phyloP scores from a whole-genome alignment of 345 rosid species.

The Diplotaxis tenuifolia region DNA sequence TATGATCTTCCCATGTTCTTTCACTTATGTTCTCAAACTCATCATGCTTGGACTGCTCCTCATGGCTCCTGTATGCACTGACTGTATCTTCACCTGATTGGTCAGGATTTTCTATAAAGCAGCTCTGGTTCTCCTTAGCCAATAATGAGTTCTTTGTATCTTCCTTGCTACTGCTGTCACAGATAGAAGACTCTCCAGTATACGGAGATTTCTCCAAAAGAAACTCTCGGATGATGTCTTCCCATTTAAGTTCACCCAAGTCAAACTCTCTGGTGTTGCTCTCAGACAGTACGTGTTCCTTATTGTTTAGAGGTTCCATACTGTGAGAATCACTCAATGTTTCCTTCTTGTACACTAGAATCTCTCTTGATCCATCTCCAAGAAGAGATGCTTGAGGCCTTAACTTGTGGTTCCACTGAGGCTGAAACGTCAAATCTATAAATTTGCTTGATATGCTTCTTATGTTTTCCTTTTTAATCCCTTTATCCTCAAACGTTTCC shows the following conservation, averaged over 20 bases:
- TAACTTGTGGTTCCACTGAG: no score
- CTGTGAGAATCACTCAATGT: slow-evolving; percentile 20
- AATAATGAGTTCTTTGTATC: slow-evolving; percentile 5
- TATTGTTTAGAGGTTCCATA: background rate
- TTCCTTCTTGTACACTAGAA: no score
- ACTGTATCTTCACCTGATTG: slow-evolving; percentile 15
- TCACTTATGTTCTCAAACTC: background rate
- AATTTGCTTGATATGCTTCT: slow-evolving; percentile 19
- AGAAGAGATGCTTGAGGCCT: no score
- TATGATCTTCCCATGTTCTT: slow-evolving; percentile 32
- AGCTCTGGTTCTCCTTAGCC: slow-evolving; percentile 16
- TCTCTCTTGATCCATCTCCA: no score
- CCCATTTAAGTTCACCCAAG: slow-evolving; percentile 5
- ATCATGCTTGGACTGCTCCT: slow-evolving; percentile 18
- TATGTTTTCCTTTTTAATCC: slow-evolving; percentile 14
- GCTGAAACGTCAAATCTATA: background rate
- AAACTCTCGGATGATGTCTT: slow-evolving; percentile 15
- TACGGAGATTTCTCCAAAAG: background rate
- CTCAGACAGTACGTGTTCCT: background rate
- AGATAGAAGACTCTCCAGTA: background rate
- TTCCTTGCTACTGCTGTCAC: slow-evolving; percentile 20
- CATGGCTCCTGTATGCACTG: background rate
- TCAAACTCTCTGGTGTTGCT: slow-evolving; percentile 1
- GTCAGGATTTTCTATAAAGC: background rate
- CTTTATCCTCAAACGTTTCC: slow-evolving; percentile 25